Evolutionary conservation across 805 yeast genomes (phyloP).

Genomic region (Pichia heedii): DNA sequence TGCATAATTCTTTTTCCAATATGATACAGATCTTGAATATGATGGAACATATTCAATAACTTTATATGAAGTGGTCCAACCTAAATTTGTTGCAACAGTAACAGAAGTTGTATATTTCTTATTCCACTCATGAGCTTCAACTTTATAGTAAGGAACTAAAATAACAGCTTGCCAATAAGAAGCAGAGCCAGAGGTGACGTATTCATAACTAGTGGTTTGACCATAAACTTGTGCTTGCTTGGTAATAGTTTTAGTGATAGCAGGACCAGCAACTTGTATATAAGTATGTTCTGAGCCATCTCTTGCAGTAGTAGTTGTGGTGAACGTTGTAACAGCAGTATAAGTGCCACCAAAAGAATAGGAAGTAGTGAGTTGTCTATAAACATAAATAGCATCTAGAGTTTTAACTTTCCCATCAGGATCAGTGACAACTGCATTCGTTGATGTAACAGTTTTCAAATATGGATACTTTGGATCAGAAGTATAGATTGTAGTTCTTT

Average conservation of each 20-base stretch:
- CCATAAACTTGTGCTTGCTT: not conserved
- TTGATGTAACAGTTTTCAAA: not conserved
- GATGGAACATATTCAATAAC: slow-evolving; percentile 7
- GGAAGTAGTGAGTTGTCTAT: not conserved
- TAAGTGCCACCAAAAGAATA: not conserved
- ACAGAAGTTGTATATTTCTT: not conserved
- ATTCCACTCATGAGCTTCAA: not conserved
- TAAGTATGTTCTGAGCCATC: not conserved
- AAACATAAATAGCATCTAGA: not conserved
- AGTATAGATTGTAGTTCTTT: not conserved
- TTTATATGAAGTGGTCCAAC: not conserved
- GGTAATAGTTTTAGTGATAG: not conserved
- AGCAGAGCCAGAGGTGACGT: not conserved
- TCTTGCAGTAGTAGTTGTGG: not conserved
- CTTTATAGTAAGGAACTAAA: not conserved
- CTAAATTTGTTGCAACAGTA: not conserved
- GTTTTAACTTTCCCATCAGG: not conserved
- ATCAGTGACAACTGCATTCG: not conserved
- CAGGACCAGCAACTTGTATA: not conserved
- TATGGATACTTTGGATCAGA: not conserved
- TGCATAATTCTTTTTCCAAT: slow-evolving; percentile 6
- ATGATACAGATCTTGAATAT: slow-evolving; percentile 2
- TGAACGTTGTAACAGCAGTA: not conserved
- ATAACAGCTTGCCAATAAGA: not conserved
- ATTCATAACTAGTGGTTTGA: not conserved